A percentile compares a stretch with the other conserved stretches of the same genome.
phyloP scores from a whole-genome alignment of 345 rosid species.

The Eutrema japonicum region DNA sequence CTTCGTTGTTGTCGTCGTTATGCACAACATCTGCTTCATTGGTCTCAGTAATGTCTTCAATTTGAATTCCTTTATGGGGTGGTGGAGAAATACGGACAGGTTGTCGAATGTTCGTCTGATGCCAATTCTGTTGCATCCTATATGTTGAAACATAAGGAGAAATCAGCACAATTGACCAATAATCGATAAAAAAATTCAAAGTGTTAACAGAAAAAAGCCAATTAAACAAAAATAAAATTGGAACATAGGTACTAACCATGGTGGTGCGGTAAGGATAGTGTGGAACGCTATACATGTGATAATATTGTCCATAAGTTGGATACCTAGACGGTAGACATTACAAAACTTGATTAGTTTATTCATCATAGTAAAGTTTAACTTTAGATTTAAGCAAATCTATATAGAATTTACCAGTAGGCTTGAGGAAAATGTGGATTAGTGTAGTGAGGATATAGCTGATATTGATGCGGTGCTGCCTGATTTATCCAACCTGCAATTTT shows the following conservation, averaged over 20 bases:
- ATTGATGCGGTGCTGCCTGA: not conserved
- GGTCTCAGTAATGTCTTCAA: not conserved
- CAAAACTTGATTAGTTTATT: not conserved
- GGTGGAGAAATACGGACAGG: not conserved
- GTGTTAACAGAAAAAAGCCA: not conserved
- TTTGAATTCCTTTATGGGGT: not conserved
- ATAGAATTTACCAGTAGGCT: conserved; percentile 4
- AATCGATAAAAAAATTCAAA: not conserved
- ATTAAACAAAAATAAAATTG: not conserved
- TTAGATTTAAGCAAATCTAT: not conserved
- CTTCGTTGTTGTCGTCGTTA: not conserved
- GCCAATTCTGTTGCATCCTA: not conserved
- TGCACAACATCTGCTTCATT: not conserved
- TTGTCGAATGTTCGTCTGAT: not conserved
- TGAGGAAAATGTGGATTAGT: not conserved
- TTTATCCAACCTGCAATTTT: not conserved
- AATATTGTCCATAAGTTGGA: not conserved
- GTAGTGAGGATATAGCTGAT: not conserved
- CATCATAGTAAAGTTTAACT: not conserved
- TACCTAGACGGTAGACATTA: not conserved
- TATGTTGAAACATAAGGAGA: too few species aligned
- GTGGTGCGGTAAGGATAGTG: not conserved
- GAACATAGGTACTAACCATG: conserved; percentile 20
- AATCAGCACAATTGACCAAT: not conserved
- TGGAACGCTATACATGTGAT: not conserved